Conservation (phyloP, 2,329 filamentous ascomycete genomes). For the Trichoderma koningii region DNA sequence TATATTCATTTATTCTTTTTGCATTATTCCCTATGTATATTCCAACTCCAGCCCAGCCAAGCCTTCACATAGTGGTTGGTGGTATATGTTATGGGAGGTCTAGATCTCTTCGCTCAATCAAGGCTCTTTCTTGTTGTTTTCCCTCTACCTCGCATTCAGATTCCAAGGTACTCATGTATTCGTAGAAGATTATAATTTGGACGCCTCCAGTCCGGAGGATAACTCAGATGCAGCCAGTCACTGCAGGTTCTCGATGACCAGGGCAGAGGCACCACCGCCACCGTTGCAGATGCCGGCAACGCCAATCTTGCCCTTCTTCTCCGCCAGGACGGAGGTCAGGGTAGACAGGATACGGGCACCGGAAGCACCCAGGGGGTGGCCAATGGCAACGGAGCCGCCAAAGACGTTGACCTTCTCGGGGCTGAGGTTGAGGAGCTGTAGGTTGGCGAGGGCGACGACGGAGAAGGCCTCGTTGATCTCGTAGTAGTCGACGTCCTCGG, state of each 20-base stretch:
- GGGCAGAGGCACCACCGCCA: slow-evolving; percentile 88
- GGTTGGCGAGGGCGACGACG: slow-evolving; percentile 92
- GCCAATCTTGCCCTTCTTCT: slow-evolving; percentile 92
- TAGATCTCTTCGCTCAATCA: slow-evolving; percentile 1
- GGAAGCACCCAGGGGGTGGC: slow-evolving; percentile 90
- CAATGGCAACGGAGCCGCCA: slow-evolving; percentile 92
- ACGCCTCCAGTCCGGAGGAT: slow-evolving; percentile 6
- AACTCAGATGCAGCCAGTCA: slow-evolving; percentile 39
- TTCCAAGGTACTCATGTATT: slow-evolving; percentile 15
- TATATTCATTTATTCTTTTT: not conserved
- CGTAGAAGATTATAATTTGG: slow-evolving; percentile 28
- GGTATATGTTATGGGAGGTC: slow-evolving; percentile 1
- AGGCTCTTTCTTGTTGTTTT: not conserved
- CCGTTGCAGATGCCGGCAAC: slow-evolving; percentile 97
- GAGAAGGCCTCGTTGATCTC: slow-evolving; percentile 99
- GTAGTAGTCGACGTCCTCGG: slow-evolving; percentile 82
- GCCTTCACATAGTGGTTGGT: slow-evolving; percentile 1
- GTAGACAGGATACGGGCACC: slow-evolving; percentile 93
- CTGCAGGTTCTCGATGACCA: slow-evolving; percentile 80
- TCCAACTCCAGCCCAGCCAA: slow-evolving; percentile 19
- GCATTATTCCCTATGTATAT: not conserved
- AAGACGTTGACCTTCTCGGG: slow-evolving; percentile 92
- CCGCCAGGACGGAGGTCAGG: slow-evolving; percentile 80
- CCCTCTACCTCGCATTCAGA: not conserved
- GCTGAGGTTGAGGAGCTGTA: slow-evolving; percentile 80